A percentile compares a stretch with the other conserved stretches of the same genome.
Conservation (phyloP, 768 basidiomycete species). For the Terana coerulea region DNA sequence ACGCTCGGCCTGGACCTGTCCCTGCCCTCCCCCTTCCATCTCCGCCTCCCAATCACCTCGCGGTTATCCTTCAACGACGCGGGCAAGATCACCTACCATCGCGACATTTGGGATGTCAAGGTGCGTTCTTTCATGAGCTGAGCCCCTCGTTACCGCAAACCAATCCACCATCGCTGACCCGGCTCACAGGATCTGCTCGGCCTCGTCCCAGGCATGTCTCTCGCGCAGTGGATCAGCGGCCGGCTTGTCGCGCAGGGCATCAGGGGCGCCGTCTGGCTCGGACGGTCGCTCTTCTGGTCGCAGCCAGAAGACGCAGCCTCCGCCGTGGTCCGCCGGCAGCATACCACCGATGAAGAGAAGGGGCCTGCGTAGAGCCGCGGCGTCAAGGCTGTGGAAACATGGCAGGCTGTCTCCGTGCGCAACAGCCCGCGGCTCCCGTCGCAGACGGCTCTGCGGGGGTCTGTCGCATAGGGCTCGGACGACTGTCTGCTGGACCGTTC, state of each 20-base stretch:
- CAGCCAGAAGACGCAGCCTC: conserved; percentile 12
- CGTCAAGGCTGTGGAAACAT: conserved; percentile 4
- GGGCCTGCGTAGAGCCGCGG: conserved; percentile 13
- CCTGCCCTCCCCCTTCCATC: conserved; percentile 68
- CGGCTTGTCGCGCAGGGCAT: conserved; percentile 58
- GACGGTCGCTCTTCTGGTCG: conserved; percentile 13
- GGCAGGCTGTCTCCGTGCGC: background rate
- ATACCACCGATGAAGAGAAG: conserved; percentile 12
- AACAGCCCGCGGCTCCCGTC: too few relatives aligned
- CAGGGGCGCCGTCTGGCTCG: conserved; percentile 19
- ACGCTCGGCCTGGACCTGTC: conserved; percentile 34
- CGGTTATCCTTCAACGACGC: conserved; percentile 78
- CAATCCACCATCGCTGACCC: background rate
- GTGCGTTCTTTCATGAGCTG: conserved; percentile 8
- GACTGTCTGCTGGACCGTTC: background rate
- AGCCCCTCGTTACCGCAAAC: background rate
- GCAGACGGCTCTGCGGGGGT: too few relatives aligned
- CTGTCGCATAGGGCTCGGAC: background rate
- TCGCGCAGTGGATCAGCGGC: conserved; percentile 66
- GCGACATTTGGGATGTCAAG: conserved; percentile 79
- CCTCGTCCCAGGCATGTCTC: conserved; percentile 63
- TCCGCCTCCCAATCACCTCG: conserved; percentile 68
- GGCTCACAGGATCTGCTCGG: conserved; percentile 54
- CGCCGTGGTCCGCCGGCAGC: background rate
- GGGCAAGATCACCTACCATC: conserved; percentile 74